Base-by-base conservation (phyloP, 805 yeast species). In the Candida pini region DNA sequence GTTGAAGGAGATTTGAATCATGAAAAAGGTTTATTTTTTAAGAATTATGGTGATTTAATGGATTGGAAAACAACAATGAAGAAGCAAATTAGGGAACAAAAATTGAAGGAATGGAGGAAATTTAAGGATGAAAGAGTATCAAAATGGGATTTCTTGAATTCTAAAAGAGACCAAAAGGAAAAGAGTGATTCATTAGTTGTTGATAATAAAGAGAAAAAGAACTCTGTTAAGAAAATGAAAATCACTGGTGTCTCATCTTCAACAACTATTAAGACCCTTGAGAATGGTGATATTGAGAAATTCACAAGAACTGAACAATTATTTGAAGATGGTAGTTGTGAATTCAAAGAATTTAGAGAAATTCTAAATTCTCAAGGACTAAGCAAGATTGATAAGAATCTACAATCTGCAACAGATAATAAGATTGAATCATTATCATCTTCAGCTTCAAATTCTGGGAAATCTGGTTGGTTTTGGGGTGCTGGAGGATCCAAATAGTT, bases 31-130 rank as follows among this genome's bases (percentile, higher is more conserved):
- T 37, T 67, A 6, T 84, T 71, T 56, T 88, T 86, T 63, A 65
- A 66, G 17, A 80, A 74, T 34, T 80, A 73, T 54, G 76, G 76
- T 18, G 81, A 75, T 23, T 76, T 70, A 41, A 58, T 88, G 52
- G 72, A 71, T 37, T 87, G 92, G 89, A 73, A 69, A 47, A 55
- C 68, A n/a, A 62, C 66, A 26, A 76, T 77, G 75, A 66, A 60
- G 33, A 63, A 66, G 35, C 48, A 66, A n/a, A 48, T 65, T n/a
- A 64, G 60, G 34, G 48, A 56, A 31, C 65, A 68, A 41, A 63
- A 67, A 41, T 34, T 40, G 12, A 23, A 44, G 13, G 49, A 50
- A 16, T 48, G 54, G 56, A 18, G 31, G 5, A 33, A 45, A 25
- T 47, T 49, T 45, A 45, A 42, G 24, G 42, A 43, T 7, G 43